Base-by-base conservation (phyloP, 2,329 filamentous ascomycete species). In the Penicillium sp. region DNA sequence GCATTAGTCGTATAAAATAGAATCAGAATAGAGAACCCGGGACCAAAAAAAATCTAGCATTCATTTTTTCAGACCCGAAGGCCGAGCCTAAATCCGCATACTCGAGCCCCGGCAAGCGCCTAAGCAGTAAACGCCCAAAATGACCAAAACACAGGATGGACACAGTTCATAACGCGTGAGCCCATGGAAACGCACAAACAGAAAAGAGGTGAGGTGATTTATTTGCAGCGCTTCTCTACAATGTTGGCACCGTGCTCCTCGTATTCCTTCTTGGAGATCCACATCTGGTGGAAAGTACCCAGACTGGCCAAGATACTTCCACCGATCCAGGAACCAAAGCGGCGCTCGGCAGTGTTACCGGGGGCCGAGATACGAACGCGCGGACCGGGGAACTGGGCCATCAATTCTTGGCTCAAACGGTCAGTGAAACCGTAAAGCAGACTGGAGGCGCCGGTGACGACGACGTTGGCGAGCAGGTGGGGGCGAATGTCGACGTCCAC, bases 221-320 rank as follows among this genome's bases (percentile, higher is more conserved):
- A 98, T 80, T 96, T 96, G 84, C 93, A 98, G 68, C 93, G 84
- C 85, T 96, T 97, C 82, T 98, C 93, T 45, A 98, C 90, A 67
- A 98, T 93, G 62, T 86, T 86, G 6, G 87, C 81, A 1, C 95
- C 95, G 74, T 96, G 93, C 81, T 99, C 96, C 63, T 97, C 92
- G 69, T 97, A 98, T 80, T 99, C 95, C 81, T 96, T 96, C 76
- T 87, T 91, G 24, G 89, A 93, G 67, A 99, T 96, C 95, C 95
- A 99, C 90, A 99, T 93, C 81, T 99, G 95, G 79, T 99, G 95
- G 78, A 99, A 99, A 14, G 93, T 96, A 10, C 96, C 96, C 78
- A 99, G 76, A 76, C 93, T 97, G 7, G 91, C 93, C 65, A 99
- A 80, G 67, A 99, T 97, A 76, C 92, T 97, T 46, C 95, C 95